Evolutionary conservation across 2,329 filamentous ascomycete genomes (phyloP), one percentile per base, ranked within the genome.

Genomic region (Scolecobasidium constrictum): DNA sequence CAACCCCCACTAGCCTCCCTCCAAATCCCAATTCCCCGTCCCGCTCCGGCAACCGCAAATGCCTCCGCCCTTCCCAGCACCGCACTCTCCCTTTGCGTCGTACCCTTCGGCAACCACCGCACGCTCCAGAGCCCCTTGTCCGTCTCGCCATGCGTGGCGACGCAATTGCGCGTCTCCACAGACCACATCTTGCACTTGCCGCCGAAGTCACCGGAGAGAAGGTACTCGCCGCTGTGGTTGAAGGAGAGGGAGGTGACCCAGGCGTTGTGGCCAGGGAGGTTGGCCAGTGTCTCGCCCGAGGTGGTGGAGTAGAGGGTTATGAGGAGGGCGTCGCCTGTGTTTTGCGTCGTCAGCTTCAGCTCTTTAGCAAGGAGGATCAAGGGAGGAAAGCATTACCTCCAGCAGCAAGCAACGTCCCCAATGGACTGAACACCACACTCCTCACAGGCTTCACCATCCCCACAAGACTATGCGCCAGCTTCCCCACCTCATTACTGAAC

Each of bases 151-250:
- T 94, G 86, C 7, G 92, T 98, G 11, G 90, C 87, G 35, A 98
- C 92, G 57, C 92, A 96, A 4, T 73, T 72, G 44, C 78, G 75
- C 23, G 80, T 76, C 53, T 94, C 87, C 46, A 95, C 76, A 21
- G 86, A 90, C 92, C 92, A 98, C 21, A 96, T 84, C 63, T 94
- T 95, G 47, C 84, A 86, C 62, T 94, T 95, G 28, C 92, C 90
- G 56, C 96, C 88, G 60, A 93, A 86, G 2, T 83, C 79, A 38
- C 73, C 77, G 55, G 83, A 93, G 3, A 96, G 71, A 11, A 98
- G 68, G 60, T 85, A 94, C 63, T 96, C 90, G 38, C 92, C 92
- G 4, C 84, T 93, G 55, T 85, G 77, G 59, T 82, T 96, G 86
- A 90, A 98, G 59, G 94, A 86, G 35, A 96, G 69, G 22, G 83